Base-by-base conservation (phyloP, 192 early-diverging fungal genomes). In the Backusella parvicylindrica region DNA sequence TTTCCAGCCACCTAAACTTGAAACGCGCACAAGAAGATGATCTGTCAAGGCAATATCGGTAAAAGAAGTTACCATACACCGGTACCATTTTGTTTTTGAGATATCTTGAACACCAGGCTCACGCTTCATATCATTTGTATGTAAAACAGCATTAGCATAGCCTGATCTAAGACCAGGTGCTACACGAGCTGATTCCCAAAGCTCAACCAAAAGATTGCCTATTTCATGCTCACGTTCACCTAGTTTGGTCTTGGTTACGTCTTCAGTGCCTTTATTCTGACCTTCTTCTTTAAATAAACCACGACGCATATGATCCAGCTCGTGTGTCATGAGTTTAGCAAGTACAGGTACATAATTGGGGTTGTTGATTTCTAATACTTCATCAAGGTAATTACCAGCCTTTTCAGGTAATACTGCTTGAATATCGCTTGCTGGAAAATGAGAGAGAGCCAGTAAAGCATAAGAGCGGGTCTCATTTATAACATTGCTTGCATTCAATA, bases 131-230 rank as follows among this genome's bases (percentile, higher is more conserved):
- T 40, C 12, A 50, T 56, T 70, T 36, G 67, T 65, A 32, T 72
- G 68, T 30, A 84, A 49, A 1, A 71, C 71, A 16, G 85, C 79
- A 4, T 85, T 67, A 3, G 88, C 82, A 68, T 79, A 86, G 18
- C 88, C 88, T 36, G 70, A 81, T 37, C 88, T 71, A 13, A 87
- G 74, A 16, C 88, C 88, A 35, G 88, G 88, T 13, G 78, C 83
- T 9, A 89, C 81, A 63, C 74, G 70, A 9, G 82, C 84, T 1
- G 79, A 79, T 21, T 84, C 82, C 88, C 88, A 89, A 30, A 76
- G 84, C 2, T 77, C 70, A 1, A 84, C 49, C 70, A 87, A 84
- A 26, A 28, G 21, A 23, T 67, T 28, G 2, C 68, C 40, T 11
- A 77, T 73, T 3, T 26, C 18, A 6, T 35, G 11, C 16, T 74